These are phyloP conservation scores for Eimeria falciformis DNA, from an alignment of 169 alveolate genomes.

Conservation along the genomic window DNA sequence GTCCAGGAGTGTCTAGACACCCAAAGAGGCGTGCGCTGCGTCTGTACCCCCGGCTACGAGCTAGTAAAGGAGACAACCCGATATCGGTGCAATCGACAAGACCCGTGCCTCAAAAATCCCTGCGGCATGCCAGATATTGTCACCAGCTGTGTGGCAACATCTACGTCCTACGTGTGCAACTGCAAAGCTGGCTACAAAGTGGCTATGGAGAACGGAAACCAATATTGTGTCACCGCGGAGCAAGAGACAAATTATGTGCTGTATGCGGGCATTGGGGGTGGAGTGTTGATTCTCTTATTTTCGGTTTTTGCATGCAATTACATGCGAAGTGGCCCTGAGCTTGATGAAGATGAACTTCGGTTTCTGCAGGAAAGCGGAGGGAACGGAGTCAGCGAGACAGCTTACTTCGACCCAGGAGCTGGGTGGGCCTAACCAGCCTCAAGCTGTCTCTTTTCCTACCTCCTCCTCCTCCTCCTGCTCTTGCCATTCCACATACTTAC, in stretches of 20 bases:
- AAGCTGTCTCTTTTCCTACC: too few relatives aligned
- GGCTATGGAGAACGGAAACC: neutral
- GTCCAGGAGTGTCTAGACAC: slow-evolving; percentile 1
- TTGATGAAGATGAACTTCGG: neutral
- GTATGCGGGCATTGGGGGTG: neutral
- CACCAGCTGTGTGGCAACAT: slow-evolving; percentile 16
- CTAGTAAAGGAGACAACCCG: neutral
- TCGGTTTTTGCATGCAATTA: neutral
- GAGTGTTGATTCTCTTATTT: neutral
- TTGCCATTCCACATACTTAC: too few relatives aligned
- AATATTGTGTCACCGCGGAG: neutral
- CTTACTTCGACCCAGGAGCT: neutral
- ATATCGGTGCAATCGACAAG: neutral
- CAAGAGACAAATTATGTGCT: neutral
- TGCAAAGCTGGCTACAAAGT: slow-evolving; percentile 2
- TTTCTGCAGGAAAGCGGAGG: slow-evolving; percentile 3
- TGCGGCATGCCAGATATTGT: neutral
- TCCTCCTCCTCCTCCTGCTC: too few relatives aligned
- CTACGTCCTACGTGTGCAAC: neutral
- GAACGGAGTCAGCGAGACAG: neutral
- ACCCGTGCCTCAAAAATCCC: slow-evolving; percentile 9
- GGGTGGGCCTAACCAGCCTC: slow-evolving; percentile 3
- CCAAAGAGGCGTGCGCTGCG: neutral
- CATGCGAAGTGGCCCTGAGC: neutral
- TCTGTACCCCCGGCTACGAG: neutral